phyloP scores from a whole-genome alignment of 352 stramenopile genomes.

The Pythium aristosporum region DNA sequence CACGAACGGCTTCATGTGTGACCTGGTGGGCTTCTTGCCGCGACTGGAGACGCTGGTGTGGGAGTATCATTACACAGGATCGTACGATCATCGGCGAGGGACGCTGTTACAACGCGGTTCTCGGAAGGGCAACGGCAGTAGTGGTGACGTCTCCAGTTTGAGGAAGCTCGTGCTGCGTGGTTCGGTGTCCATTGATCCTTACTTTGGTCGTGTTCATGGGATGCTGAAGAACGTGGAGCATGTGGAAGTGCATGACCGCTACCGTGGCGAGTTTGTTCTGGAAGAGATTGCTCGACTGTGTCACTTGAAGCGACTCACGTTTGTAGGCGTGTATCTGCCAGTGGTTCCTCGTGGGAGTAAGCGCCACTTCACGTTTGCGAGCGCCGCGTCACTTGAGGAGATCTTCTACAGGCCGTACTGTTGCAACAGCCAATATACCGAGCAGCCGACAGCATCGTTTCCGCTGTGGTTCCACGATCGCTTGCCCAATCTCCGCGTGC shows the following conservation, averaged over 20 bases:
- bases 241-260: background rate
- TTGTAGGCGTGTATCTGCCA: background rate
- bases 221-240: background rate
- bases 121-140: background rate
- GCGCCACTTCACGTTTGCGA: background rate
- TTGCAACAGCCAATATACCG: background rate
- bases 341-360: no score
- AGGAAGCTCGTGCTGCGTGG: background rate
- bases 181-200: background rate
- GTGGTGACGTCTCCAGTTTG: background rate
- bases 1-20: background rate
- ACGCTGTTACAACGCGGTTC: background rate
- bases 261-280: background rate
- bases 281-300: background rate
- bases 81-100: background rate
- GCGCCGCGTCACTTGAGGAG: background rate
- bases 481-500: slow-evolving; percentile 3
- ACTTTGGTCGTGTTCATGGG: background rate
- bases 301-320: background rate
- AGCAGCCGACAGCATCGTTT: background rate
- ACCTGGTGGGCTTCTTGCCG: slow-evolving; percentile 3
- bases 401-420: background rate
- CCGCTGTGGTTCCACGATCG: slow-evolving; percentile 1
- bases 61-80: background rate
- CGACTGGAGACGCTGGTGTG: background rate